Percentiles rank a stretch among this genome's conserved stretches.
These are phyloP conservation scores for Triglochin maritima DNA, from an alignment of 106 monocot species.

Conservation along the genomic window DNA sequence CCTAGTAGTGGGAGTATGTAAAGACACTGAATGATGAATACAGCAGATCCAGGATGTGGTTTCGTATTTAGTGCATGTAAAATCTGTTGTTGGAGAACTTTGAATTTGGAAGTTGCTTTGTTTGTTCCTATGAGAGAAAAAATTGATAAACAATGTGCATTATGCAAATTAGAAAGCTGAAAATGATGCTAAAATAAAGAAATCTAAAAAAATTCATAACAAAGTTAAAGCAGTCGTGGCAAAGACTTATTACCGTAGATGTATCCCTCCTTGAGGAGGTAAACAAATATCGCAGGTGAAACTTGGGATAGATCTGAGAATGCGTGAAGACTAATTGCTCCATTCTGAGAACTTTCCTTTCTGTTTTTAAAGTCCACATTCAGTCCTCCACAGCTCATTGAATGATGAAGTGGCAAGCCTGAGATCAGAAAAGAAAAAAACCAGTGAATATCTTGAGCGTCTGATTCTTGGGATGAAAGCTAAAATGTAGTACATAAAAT, in stretches of 20 bases:
- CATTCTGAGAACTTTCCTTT: slow-evolving; percentile 12
- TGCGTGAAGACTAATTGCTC: slow-evolving; percentile 48
- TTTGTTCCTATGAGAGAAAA: slow-evolving; percentile 22
- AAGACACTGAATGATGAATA: slow-evolving; percentile 67
- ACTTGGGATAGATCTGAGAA: slow-evolving; percentile 73
- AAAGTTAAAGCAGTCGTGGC: background rate
- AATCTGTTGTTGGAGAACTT: slow-evolving; percentile 65
- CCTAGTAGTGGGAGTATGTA: slow-evolving; percentile 75
- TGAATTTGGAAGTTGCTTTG: slow-evolving; percentile 77
- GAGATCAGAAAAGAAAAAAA: background rate
- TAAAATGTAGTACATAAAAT: background rate
- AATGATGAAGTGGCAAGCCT: background rate
- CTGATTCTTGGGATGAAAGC: background rate
- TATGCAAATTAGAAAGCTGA: background rate
- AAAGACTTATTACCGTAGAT: slow-evolving; percentile 33
- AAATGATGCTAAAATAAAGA: background rate
- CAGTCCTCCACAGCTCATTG: slow-evolving; percentile 1
- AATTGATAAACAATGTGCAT: slow-evolving; percentile 2
- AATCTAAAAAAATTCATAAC: background rate
- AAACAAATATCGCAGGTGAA: slow-evolving; percentile 68
- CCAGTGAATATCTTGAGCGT: background rate
- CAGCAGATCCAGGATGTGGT: slow-evolving; percentile 57
- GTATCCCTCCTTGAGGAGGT: slow-evolving; percentile 85
- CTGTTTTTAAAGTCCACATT: slow-evolving; percentile 8
- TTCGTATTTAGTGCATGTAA: slow-evolving; percentile 38